Evolutionary conservation across 768 basidiomycete species (phyloP).

Genomic region (Leccinum variicolor): DNA sequence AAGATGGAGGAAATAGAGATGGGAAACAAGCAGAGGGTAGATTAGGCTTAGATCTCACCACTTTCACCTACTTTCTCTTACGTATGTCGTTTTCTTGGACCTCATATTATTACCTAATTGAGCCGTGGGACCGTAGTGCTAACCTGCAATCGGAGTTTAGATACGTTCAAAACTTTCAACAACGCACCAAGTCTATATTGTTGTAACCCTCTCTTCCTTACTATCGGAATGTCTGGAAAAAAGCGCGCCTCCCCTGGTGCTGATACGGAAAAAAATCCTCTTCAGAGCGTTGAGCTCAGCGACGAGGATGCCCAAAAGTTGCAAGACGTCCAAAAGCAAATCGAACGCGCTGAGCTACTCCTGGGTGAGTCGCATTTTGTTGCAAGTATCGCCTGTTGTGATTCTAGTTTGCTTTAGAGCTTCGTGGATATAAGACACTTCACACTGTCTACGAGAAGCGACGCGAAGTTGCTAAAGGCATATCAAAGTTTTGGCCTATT

Average conservation of each 20-base stretch:
- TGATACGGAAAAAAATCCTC: constrained; percentile 67
- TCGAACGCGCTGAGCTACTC: constrained; percentile 66
- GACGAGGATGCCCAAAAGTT: constrained; percentile 73
- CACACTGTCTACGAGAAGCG: constrained; percentile 67
- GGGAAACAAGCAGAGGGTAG: constrained; percentile 76
- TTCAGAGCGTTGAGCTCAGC: constrained; percentile 63
- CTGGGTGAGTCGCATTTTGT: constrained; percentile 51
- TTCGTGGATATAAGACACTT: constrained; percentile 55
- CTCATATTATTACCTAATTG: constrained; percentile 7
- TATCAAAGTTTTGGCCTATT: constrained; percentile 83
- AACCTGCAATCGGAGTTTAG: constrained; percentile 28
- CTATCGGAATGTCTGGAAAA: constrained; percentile 38
- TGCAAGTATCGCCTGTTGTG: constrained; percentile 1
- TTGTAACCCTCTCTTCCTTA: constrained; percentile 3
- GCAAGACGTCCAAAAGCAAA: constrained; percentile 60
- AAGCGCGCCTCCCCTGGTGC: constrained; percentile 83
- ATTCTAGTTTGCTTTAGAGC: constrained; percentile 44
- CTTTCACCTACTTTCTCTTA: background rate
- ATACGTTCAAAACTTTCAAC: constrained; percentile 22
- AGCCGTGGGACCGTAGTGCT: constrained; percentile 4
- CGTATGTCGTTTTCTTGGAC: background rate
- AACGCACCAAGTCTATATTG: constrained; percentile 2
- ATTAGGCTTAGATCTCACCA: constrained; percentile 35
- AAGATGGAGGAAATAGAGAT: constrained; percentile 75
- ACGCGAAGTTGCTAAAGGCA: constrained; percentile 59